These are phyloP conservation scores for Oryza punctata DNA, from an alignment of 176 grass and related monocot species.

Conservation along the genomic window DNA sequence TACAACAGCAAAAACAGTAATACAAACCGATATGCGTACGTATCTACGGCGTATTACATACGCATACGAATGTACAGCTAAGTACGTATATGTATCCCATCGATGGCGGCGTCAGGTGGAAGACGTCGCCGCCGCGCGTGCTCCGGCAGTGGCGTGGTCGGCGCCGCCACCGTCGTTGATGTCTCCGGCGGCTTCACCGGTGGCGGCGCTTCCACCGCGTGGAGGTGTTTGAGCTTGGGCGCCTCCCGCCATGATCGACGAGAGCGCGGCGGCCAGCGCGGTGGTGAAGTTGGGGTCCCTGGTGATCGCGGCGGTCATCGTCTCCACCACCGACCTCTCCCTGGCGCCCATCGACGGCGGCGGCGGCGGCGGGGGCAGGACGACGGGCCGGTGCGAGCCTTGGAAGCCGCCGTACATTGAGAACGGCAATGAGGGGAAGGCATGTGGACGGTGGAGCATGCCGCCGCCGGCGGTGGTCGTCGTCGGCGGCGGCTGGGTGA, in stretches of 20 bases:
- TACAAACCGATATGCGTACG: background rate
- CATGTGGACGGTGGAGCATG: slow-evolving; percentile 18
- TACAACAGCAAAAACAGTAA: background rate
- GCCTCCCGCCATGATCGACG: slow-evolving; percentile 54
- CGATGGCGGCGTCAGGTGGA: background rate
- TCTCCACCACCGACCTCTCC: slow-evolving; percentile 37
- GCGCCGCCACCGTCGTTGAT: background rate
- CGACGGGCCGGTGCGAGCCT: slow-evolving; percentile 19
- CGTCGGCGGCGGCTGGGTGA: slow-evolving; percentile 44
- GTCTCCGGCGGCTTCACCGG: background rate
- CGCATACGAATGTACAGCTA: background rate
- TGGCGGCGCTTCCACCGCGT: background rate
- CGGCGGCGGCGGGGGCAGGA: background rate
- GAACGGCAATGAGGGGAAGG: slow-evolving; percentile 5
- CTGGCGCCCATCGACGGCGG: background rate
- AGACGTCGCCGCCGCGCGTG: background rate
- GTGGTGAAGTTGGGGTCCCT: slow-evolving; percentile 71
- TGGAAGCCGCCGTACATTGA: slow-evolving; percentile 34
- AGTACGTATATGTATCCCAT: background rate
- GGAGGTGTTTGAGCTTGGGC: slow-evolving; percentile 1
- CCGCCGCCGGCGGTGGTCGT: background rate
- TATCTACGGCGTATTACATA: background rate
- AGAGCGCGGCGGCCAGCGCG: slow-evolving; percentile 61
- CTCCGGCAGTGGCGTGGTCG: background rate
- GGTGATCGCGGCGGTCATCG: slow-evolving; percentile 69